phyloP scores from a whole-genome alignment of 1,284 basidiomycete genomes.

The Naganishia albida region DNA sequence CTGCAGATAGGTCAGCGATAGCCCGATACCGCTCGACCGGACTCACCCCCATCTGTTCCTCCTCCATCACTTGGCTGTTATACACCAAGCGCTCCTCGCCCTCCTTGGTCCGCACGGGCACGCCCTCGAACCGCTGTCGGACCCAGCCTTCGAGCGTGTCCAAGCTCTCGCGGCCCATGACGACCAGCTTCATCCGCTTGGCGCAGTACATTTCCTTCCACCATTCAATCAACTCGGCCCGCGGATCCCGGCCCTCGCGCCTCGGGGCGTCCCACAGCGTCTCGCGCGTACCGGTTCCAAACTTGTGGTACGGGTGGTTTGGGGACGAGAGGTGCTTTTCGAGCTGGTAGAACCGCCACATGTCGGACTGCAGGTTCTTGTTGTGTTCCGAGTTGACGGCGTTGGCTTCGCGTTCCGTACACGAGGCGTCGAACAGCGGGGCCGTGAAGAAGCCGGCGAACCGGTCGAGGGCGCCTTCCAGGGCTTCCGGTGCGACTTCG shows the following conservation, averaged over 20 bases:
- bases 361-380: constrained; percentile 93
- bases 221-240: constrained; percentile 91
- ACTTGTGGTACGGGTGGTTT: constrained; percentile 88
- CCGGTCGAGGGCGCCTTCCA: constrained; percentile 80
- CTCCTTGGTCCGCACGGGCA: constrained; percentile 47
- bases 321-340: constrained; percentile 83
- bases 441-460: constrained; percentile 94
- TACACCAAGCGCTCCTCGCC: constrained; percentile 59
- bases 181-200: constrained; percentile 86
- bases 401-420: constrained; percentile 90
- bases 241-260: constrained; percentile 73
- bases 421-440: constrained; percentile 82
- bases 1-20: constrained; percentile 53
- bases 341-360: constrained; percentile 95
- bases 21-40: constrained; percentile 8
- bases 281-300: constrained; percentile 83
- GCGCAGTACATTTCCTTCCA: constrained; percentile 92
- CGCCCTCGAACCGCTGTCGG: constrained; percentile 47
- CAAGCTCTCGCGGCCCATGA: constrained; percentile 77
- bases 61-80: constrained; percentile 72
- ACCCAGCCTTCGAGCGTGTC: constrained; percentile 52
- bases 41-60: constrained; percentile 73
- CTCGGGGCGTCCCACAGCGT: constrained; percentile 69
- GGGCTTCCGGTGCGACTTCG: constrained; percentile 81
- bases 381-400: constrained; percentile 98